These are phyloP conservation scores for Usnea hakonensis DNA, from an alignment of 495 filamentous ascomycete species.

Conservation along the genomic window DNA sequence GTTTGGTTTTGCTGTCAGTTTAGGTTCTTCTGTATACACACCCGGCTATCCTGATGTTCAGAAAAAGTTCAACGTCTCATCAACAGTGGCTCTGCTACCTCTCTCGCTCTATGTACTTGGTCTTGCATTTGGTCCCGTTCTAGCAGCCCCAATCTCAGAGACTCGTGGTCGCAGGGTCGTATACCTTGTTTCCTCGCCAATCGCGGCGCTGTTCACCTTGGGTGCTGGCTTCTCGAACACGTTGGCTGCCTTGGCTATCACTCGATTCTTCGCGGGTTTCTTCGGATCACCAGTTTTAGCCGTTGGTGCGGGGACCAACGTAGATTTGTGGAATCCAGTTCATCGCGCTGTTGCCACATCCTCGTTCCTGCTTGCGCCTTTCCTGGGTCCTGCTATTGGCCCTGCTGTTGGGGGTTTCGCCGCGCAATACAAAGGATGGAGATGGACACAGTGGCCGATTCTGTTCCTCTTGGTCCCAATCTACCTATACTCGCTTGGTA, in stretches of 20 bases:
- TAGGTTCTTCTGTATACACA: slow-evolving; percentile 48
- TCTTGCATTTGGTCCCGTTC: slow-evolving; percentile 50
- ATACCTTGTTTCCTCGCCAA: slow-evolving; percentile 44
- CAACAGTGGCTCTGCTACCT: slow-evolving; percentile 46
- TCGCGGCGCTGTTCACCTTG: slow-evolving; percentile 55
- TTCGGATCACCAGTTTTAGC: slow-evolving; percentile 45
- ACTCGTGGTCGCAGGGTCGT: slow-evolving; percentile 46
- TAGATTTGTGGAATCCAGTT: slow-evolving; percentile 45
- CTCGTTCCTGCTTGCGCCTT: slow-evolving; percentile 50
- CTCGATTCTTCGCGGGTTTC: slow-evolving; percentile 56
- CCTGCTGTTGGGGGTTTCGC: slow-evolving; percentile 60
- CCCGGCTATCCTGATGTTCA: slow-evolving; percentile 38
- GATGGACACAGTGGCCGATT: slow-evolving; percentile 54
- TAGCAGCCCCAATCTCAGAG: slow-evolving; percentile 54
- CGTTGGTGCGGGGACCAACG: slow-evolving; percentile 47
- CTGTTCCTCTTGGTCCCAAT: slow-evolving; percentile 41
- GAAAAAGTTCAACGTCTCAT: slow-evolving; percentile 39
- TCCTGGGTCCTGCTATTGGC: slow-evolving; percentile 49
- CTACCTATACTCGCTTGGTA: slow-evolving; percentile 31
- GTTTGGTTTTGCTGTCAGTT: slow-evolving; percentile 30
- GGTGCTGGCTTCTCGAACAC: slow-evolving; percentile 51
- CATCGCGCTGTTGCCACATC: slow-evolving; percentile 37
- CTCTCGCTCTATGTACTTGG: slow-evolving; percentile 51
- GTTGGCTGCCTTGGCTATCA: slow-evolving; percentile 48
- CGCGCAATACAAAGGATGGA: slow-evolving; percentile 49